Base-by-base conservation (phyloP, 1,284 basidiomycete species). In the Trichosporon sp. region DNA sequence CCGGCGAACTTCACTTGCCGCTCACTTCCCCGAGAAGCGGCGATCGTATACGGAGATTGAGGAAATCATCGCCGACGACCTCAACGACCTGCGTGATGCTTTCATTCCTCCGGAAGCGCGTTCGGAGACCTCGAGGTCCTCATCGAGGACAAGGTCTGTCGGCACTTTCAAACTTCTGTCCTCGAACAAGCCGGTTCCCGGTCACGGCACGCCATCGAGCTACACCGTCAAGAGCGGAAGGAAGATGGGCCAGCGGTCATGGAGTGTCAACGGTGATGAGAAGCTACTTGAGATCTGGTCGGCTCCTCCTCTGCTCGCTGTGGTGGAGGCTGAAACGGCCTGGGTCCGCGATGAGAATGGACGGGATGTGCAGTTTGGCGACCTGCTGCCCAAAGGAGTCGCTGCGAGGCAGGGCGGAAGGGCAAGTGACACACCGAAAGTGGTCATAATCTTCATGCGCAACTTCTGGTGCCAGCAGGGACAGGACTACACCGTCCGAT, bases 381-480 rank as follows among this genome's bases (percentile, higher is more conserved):
- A 54, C 14, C 49, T 54, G 3, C 49, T 54, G 10, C 49, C 49
- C 13, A 29, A 54, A 27, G 49, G 49, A 4, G 25, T 54, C 14
- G 27, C 49, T n/a, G 49, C 49, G 14, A 54, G 27, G 49, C 49
- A 54, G 27, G 49, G 49, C 27, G 13, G 14, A 3, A 4, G 14
- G 27, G 27, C 27, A 8, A n/a, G 4, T 14, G 25, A 29, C 27
- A 31, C 25, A 16, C 49, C 49, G 14, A 54, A 54, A 13, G 25
- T 54, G 7, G 71, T 79, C 16, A 64, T 81, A 10, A 75, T 81
- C 70, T 80, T 78, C 65, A 73, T 79, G 32, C 68, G 78, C 3
- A 64, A 75, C 61, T 80, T 78, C 65, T 80, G 78, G 77, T 81
- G 80, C 65, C 78, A 77, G 16, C 74, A 76, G 68, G 79, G 77